Conservation (phyloP, 352 stramenopile genomes). For the Globisporangium carolinianum region DNA sequence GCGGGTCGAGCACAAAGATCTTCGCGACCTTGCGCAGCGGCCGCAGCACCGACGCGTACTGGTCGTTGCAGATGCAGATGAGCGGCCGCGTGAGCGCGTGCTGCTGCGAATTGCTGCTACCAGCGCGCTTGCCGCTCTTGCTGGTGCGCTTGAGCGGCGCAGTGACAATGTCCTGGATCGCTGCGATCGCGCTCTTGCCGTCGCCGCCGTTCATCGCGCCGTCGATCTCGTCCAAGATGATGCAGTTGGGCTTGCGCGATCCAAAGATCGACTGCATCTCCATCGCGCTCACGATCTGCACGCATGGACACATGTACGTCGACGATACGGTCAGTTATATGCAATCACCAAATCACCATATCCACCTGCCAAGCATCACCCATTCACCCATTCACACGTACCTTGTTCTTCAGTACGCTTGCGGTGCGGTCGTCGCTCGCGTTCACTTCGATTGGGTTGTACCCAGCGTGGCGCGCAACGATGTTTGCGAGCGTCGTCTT, state of each 20-base stretch:
- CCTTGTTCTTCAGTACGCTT: conserved; percentile 86
- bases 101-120: conserved; percentile 19
- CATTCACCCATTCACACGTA: conserved; percentile 17
- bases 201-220: conserved; percentile 89
- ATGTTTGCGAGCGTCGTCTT: conserved; percentile 98
- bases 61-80: conserved; percentile 99
- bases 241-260: conserved; percentile 91
- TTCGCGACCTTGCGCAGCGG: conserved; percentile 91
- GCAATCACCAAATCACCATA: too few species aligned
- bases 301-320: too few species aligned
- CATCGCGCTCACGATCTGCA: conserved; percentile 82
- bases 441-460: conserved; percentile 97
- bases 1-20: conserved; percentile 89
- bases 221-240: conserved; percentile 99
- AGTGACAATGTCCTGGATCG: conserved; percentile 91
- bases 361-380: too few species aligned
- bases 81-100: conserved; percentile 90
- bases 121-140: conserved; percentile 19
- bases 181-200: conserved; percentile 79
- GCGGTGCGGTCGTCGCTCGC: conserved; percentile 96
- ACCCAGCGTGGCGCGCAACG: conserved; percentile 93
- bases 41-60: conserved; percentile 93
- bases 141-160: conserved; percentile 39
- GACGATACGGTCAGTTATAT: too few species aligned
- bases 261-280: conserved; percentile 88